A percentile compares a stretch with the other conserved stretches of the same genome.
Conservation (phyloP, 1,139 yeast genomes). For the Suhomyces coccinellae region DNA sequence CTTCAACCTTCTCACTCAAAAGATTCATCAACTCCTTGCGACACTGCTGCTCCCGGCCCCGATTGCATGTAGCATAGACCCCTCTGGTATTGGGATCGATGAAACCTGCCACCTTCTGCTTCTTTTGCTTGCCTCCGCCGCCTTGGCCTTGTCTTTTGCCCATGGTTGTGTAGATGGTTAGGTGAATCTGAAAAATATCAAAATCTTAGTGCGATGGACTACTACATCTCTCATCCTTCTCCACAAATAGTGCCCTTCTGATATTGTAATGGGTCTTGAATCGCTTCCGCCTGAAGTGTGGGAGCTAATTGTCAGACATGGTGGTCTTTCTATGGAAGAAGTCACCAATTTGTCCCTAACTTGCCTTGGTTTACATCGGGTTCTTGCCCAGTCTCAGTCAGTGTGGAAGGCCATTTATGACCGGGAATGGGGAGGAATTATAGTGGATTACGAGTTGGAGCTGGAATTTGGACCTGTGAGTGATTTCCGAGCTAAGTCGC, state of each 20-base stretch:
- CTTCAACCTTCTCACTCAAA: conserved; percentile 55
- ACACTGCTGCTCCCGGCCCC: conserved; percentile 76
- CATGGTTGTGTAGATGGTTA: conserved; percentile 23
- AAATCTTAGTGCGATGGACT: not conserved
- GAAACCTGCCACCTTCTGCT: conserved; percentile 48
- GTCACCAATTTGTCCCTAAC: conserved; percentile 18
- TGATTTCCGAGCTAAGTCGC: not conserved
- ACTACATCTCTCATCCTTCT: not conserved
- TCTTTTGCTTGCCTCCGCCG: conserved; percentile 29
- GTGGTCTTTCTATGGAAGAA: conserved; percentile 23
- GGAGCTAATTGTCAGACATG: conserved; percentile 18
- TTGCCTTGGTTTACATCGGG: too few species aligned
- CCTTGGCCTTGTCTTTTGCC: conserved; percentile 33
- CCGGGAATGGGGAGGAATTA: conserved; percentile 3
- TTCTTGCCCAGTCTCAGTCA: not conserved
- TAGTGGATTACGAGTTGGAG: conserved; percentile 1
- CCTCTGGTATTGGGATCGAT: conserved; percentile 84
- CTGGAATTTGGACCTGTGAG: not conserved
- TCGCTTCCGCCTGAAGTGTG: conserved; percentile 3
- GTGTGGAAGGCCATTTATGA: conserved; percentile 4
- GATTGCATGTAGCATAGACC: conserved; percentile 78
- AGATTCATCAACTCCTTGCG: conserved; percentile 68
- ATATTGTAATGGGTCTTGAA: not conserved
- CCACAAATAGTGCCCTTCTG: not conserved
- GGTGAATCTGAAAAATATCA: not conserved